Base-by-base conservation (phyloP, 129 eudicot species). In the Centrapalus pauciflorus region DNA sequence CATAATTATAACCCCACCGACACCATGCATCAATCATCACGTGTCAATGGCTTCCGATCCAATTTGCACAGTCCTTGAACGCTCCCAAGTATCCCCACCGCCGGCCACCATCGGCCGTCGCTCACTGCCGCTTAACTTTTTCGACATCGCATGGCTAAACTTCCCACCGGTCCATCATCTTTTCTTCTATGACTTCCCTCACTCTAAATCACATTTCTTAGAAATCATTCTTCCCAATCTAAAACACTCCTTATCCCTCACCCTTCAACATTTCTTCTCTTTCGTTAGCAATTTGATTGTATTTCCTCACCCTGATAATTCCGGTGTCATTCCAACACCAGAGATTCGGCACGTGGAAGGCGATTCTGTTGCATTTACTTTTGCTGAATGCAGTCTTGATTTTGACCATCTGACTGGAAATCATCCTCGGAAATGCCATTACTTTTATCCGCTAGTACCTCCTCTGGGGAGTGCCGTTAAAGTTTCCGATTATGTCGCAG, bases 101-200 rank as follows among this genome's bases (percentile, higher is more conserved):
- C 79, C 85, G 0, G 60, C 58, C 62, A 58, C 78, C 46, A 34
- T 76, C 9, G 55, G 67, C 25, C 70, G 69, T 41, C 77, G 74
- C 7, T 57, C 79, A 1, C 69, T 82, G 5, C 79, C 74, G 9
- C 83, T 85, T 8, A 68, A 79, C 10, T 83, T 79, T 50, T 79
- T 73, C 38, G 92, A 85, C 75, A 55, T 51, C 12, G 34, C 73
- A 12, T 85, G 85, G 83, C 61, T 85, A 7, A 45, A 50, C 58
- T 76, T 55, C 69, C 71, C 64, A 16, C 87, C 92, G 0, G 64
- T 73, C 34, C 83, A 82, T 21, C 81, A 77, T 20, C 64, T 79
- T 10, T 72, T 73, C 59, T 85, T 85, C 75, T 82, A 72, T 43
- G 50, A 70, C 2, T 58, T 72, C 46, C 85, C 87, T 8, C 75